Base-by-base conservation (phyloP, 345 rosid species). In the Raphanus raphanistrum region DNA sequence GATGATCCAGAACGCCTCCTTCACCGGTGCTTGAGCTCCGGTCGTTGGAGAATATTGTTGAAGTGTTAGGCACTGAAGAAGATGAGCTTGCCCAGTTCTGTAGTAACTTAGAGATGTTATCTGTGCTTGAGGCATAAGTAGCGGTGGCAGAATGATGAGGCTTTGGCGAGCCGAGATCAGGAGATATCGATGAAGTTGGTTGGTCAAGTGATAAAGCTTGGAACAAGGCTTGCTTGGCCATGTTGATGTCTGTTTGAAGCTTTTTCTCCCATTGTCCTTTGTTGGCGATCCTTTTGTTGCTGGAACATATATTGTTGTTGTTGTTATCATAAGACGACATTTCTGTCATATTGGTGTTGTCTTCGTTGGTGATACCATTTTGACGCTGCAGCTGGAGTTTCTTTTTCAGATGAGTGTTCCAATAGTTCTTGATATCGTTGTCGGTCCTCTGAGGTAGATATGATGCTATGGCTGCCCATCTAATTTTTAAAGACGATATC, bases 401-500 rank as follows among this genome's bases (percentile, higher is more conserved):
- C 87, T 87, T 92, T 81, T 89, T 94, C 71, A 94, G 70, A 72
- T 92, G 94, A 67, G 97, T 92, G 83, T 94, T 92, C 98, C 99
- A 95, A 36, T 87, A 92, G 73, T 95, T 92, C 74, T 95, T 92
- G 68, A 95, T 90, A 74, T 94, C 98, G 43, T 94, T 94, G 63
- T 94, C 98, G 31, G 98, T 94, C 74, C 97, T 88, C 75, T 94
- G 95, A 26, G 99, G 97, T 82, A 95, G 97, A 63, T 95, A 92
- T 3, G 99, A 92, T 45, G 99, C 99, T 81, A 95, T 95, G 52
- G 99, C 98, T 57, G 98, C 98, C 98, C 98, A 94, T 84, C 98
- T 94, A 10, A 67, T 65, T 65, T 52, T 57, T 36, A 71, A 17
- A 65, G 38, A 65, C 21, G 2, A 69, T 27, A 69, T 9, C 45